Conservation (phyloP, 306 rosid genomes). For the Cicer judaicum region DNA sequence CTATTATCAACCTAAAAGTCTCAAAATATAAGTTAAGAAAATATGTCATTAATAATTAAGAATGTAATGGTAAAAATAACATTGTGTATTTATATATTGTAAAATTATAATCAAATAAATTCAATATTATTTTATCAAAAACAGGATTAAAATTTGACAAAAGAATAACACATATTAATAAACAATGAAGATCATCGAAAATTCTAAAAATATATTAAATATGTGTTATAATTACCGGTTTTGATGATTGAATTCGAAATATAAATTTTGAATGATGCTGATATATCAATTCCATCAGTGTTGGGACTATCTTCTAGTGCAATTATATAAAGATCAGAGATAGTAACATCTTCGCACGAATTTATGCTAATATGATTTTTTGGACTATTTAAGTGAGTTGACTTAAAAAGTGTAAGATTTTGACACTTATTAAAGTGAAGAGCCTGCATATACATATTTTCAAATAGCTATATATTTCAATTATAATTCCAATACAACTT, state of each 20-base stretch:
- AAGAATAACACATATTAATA: not conserved
- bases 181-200: not conserved
- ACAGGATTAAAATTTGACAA: not conserved
- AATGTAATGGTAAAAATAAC: too few species aligned
- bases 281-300: constrained; percentile 62
- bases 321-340: constrained; percentile 37
- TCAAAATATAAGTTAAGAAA: too few species aligned
- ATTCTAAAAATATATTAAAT: not conserved
- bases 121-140: not conserved
- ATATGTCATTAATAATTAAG: too few species aligned
- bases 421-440: constrained; percentile 16
- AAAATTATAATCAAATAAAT: not conserved
- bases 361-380: constrained; percentile 49
- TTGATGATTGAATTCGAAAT: constrained; percentile 33
- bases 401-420: constrained; percentile 28
- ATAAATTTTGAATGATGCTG: constrained; percentile 31
- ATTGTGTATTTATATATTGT: too few species aligned
- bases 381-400: constrained; percentile 44
- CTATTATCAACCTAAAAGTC: not conserved
- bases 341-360: not conserved
- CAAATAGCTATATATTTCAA: not conserved
- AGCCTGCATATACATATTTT: constrained; percentile 40
- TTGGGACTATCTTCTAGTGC: constrained; percentile 64
- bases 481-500: not conserved
- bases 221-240: constrained; percentile 43